phyloP scores from a whole-genome alignment of 2,329 filamentous ascomycete genomes.

The Scleromitrula shiraiana region DNA sequence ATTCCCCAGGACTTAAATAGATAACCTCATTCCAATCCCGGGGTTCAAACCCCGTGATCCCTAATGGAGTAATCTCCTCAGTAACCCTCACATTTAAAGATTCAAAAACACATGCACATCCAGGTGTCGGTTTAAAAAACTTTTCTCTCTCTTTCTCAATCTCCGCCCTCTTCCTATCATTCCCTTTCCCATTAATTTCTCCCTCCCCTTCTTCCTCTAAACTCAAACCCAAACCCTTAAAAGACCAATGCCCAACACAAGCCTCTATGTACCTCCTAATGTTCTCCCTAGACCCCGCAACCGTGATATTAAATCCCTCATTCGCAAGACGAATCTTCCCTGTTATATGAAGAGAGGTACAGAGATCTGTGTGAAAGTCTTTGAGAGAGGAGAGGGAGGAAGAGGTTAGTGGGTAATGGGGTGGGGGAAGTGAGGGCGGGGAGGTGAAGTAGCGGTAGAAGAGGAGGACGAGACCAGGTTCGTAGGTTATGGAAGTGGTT shows the following conservation, averaged over 20 bases:
- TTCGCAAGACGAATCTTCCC: constrained; percentile 27
- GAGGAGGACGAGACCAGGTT: constrained; percentile 24
- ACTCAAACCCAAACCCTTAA: constrained; percentile 18
- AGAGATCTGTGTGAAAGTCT: constrained; percentile 20
- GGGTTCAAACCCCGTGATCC: constrained; percentile 27
- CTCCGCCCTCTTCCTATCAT: too few species aligned
- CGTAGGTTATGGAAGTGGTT: background rate
- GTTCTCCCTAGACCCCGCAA: constrained; percentile 20
- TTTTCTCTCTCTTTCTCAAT: too few species aligned
- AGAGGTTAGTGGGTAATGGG: constrained; percentile 3
- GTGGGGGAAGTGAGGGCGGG: constrained; percentile 17
- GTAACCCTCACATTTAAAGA: constrained; percentile 20
- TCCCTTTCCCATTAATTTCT: too few species aligned
- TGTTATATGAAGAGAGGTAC: constrained; percentile 15
- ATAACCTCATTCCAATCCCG: constrained; percentile 24
- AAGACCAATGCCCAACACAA: constrained; percentile 27
- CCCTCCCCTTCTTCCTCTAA: constrained; percentile 7
- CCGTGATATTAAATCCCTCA: constrained; percentile 30
- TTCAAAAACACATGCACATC: constrained; percentile 27
- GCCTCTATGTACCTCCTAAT: constrained; percentile 24
- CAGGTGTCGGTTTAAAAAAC: constrained; percentile 27
- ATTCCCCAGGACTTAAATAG: constrained; percentile 22
- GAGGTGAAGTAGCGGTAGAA: constrained; percentile 30
- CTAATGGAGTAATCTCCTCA: constrained; percentile 29
- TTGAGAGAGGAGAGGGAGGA: constrained; percentile 14